Percentiles rank a stretch among this genome's conserved stretches.
These are phyloP conservation scores for Ophiostoma pallidulum DNA, from an alignment of 2,329 filamentous ascomycete species.

Conservation along the genomic window DNA sequence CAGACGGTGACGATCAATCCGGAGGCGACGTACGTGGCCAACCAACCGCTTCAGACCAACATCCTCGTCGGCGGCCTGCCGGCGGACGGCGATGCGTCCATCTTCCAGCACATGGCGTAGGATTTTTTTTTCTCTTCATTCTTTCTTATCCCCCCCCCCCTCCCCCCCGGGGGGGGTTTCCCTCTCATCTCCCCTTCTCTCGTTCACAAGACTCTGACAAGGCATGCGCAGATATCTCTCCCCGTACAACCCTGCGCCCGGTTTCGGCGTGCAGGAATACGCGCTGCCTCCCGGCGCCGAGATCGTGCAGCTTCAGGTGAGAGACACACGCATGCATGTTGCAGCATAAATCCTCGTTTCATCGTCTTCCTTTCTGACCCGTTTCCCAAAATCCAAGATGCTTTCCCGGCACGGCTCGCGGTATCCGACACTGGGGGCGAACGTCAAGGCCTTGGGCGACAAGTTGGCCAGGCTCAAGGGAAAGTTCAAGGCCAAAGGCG, in stretches of 20 bases:
- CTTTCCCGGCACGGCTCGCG: conserved; percentile 63
- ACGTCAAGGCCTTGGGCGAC: conserved; percentile 44
- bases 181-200: no score
- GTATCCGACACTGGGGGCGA: conserved; percentile 56
- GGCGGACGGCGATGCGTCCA: conserved; percentile 48
- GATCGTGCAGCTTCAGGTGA: conserved; percentile 53
- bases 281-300: conserved; percentile 56
- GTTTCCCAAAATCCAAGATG: conserved; percentile 51
- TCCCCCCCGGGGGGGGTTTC: no score
- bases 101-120: conserved; percentile 60
- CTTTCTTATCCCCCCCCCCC: no score
- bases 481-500: conserved; percentile 46
- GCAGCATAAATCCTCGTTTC: no score
- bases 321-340: no score
- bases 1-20: conserved; percentile 61
- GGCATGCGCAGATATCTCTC: conserved; percentile 41
- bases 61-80: conserved; percentile 54
- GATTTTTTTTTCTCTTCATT: conserved; percentile 7
- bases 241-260: conserved; percentile 61
- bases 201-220: no score
- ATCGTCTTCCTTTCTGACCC: not conserved
- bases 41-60: conserved; percentile 60
- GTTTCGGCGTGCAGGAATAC: conserved; percentile 67
- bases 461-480: conserved; percentile 46
- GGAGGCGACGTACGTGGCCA: conserved; percentile 55